Evolutionary conservation across 441 rosid species (phyloP), one percentile per base, ranked within the genome.

Genomic region (Sinapis alba): DNA sequence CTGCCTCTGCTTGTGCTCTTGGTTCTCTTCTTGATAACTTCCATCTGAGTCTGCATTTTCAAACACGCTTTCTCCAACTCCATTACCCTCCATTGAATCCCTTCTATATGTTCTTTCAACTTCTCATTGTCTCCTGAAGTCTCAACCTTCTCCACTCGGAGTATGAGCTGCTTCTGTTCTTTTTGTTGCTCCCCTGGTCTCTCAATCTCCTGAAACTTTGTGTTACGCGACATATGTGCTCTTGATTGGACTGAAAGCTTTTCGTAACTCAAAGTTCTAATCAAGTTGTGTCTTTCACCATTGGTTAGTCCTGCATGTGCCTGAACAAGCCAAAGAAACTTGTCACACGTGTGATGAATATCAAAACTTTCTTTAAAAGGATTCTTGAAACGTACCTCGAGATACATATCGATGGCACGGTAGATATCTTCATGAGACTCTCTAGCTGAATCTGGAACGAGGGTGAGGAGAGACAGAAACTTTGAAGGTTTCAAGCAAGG

Each of bases 31-130:
- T 86, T 79, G 27, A 93, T 83, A 77, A 84, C 91, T 53, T 86
- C 73, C 94, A 91, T 89, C 71, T 89, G 93, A 47, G 72, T 80
- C 75, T 93, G 94, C 97, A 93, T 93, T 73, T 82, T 87, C 76
- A 73, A 72, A 83, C 97, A 93, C 0, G 86, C 85, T 79, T 84
- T 91, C 83, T 93, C 98, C 78, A 93, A 60, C 66, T 91, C 94
- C 83, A 74, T 87, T 41, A 90, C 97, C 72, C 92, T 81, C 80
- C 88, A 82, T 64, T 93, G 98, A 86, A 93, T 91, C 69, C 90
- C 93, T 80, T 87, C 83, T 70, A 93, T 79, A 63, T 85, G 90
- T 28, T 81, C 84, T 63, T 69, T 82, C 16, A 89, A 78, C 53
- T 82, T 81, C 77, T 84, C 94, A 4, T 78, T 83, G 0, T 86